Base-by-base conservation (phyloP, 768 basidiomycete genomes). In the Amanita phalloides region DNA sequence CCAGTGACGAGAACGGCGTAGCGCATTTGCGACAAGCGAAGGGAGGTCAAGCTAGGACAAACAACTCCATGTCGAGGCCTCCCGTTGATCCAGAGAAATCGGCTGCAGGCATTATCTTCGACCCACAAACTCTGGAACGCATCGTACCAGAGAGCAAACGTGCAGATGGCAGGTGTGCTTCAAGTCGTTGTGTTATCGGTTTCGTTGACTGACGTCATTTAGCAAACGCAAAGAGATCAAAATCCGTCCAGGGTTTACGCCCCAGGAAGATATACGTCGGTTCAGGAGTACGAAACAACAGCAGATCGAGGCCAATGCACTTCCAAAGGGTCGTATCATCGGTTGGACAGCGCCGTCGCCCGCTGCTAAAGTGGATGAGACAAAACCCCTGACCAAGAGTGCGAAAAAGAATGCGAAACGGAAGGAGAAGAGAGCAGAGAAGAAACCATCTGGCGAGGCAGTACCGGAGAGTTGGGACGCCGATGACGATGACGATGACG, bases 191-290 rank as follows among this genome's bases (percentile, higher is more conserved):
- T 54, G 55, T 39, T 14, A 55, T 42, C 50, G 45, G 46, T 53
- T 51, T 55, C 21, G 4, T 48, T 50, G 49, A 46, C 56, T 58
- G 51, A 60, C 38, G 43, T 54, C 49, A 21, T 41, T 48, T 64
- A 96, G 93, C 45, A 66, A 90, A 32, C 84, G 93, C 55, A 95
- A 93, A 68, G 79, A 93, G 67, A 71, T 86, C 52, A 93, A 85
- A 71, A 84, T 97, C 56, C 76, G 93, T 25, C 93, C 91, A 2
- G 93, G 93, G 0, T 97, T 86, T 68, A 95, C 90, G 4, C 93
- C 93, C 0, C 90, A 93, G 67, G 93, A 97, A 66, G 93, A 97
- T 67, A 77, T 94, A 6, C 76, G 79, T n/a, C 81, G 84, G 45
- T 97, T 93, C 67, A 79, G 90, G 49, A 81, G 87, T 38, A 78